Base-by-base conservation (phyloP, 208 protist species). In the Acanthamoeba sp. region DNA sequence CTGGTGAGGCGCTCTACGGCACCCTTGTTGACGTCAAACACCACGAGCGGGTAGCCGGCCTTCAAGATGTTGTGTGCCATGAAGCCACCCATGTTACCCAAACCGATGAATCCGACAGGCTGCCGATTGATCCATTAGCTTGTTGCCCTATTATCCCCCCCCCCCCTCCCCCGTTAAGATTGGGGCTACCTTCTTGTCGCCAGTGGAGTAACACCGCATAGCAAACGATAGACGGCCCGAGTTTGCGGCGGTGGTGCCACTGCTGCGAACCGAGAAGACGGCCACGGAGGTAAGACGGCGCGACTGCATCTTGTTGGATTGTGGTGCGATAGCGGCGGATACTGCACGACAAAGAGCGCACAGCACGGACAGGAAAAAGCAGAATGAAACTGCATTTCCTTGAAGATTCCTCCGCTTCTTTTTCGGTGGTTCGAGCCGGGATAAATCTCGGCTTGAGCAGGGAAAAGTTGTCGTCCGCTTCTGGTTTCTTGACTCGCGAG, bases 41-140 rank as follows among this genome's bases (percentile, higher is more conserved):
- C 97, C 12, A 97, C 93, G 7, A 97, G 62, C 1, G 45, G 73
- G 66, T 96, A 73, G 32, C 97, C 97, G 32, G 94, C 95, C 38
- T 95, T 94, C 16, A 96, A 48, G 48, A 98, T 87, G 94, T 97
- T 98, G 4, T 36, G 29, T 10, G 96, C 97, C 96, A 97, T 97
- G 69, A 94, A 73, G 27, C 6, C 95, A 20, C 97, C 97, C 97
- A 98, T 98, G 73, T 98, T 97, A 76, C 97, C 97, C 1, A 98
- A 92, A 45, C 97, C 97, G 69, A 98, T 96, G 73, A 98, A 98
- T 10, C 97, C 97, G 18, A 98, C 95, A n/a, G 91, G 36, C 87
- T 92, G 36, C 55, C 18, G 10, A 78, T 38, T 1, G 10, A 6
- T 73, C 14, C 34, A 76, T 76, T 40, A 76, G 24, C 10, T 55